These are phyloP conservation scores for Solanum commersonii DNA, from an alignment of 257 asterid genomes.

Conservation along the genomic window DNA sequence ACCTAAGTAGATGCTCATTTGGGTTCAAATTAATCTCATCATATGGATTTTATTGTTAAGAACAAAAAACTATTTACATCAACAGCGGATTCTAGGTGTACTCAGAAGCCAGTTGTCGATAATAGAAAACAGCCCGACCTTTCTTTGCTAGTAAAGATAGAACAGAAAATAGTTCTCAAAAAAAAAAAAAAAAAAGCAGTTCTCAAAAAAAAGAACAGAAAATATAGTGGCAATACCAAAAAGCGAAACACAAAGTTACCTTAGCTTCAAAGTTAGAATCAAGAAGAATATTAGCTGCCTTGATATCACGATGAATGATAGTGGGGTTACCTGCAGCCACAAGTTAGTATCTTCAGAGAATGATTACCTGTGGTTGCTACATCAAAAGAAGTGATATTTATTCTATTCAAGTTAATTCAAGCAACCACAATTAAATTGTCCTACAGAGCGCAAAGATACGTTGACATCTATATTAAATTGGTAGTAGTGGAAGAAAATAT, in stretches of 20 bases:
- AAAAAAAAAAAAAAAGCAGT: no score
- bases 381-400: background rate
- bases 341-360: background rate
- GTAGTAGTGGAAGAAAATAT: background rate
- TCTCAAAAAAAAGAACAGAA: background rate
- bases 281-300: slow-evolving; percentile 21
- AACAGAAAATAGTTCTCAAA: background rate
- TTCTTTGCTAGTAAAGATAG: background rate
- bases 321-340: slow-evolving; percentile 19
- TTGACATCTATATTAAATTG: background rate
- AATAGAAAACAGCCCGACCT: background rate
- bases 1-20: background rate
- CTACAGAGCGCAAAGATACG: background rate
- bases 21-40: background rate
- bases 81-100: background rate
- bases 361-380: background rate
- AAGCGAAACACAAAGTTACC: slow-evolving; percentile 1
- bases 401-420: background rate
- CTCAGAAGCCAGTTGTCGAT: background rate
- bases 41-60: background rate
- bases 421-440: background rate
- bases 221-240: background rate
- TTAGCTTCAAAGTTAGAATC: slow-evolving; percentile 12
- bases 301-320: slow-evolving; percentile 22
- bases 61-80: background rate